Evolutionary conservation across 2,329 filamentous ascomycete species (phyloP), one percentile per base, ranked within the genome.

Genomic region (Coniochaeta hoffmannii): DNA sequence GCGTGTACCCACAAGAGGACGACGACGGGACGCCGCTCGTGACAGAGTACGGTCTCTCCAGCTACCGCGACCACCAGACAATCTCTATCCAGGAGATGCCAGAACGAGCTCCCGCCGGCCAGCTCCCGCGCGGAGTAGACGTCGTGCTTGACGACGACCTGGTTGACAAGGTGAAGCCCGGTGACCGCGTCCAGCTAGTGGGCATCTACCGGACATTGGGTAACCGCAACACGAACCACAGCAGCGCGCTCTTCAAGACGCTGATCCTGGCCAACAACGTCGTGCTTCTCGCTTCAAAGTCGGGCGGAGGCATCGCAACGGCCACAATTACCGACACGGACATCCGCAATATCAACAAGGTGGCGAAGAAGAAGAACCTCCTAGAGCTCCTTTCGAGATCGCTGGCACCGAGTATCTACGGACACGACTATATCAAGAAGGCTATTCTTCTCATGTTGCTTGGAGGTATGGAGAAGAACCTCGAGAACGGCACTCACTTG

Each of bases 31-130:
- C 97, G 67, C 88, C 93, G 3, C 79, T 99, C 19, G 83, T 90
- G 57, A 99, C 94, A 3, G 94, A 99, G 68, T 99, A 97, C 69
- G 94, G 94, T 24, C 93, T 95, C 74, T 95, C 88, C 69, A 94
- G 88, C 53, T 99, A 97, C 73, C 83, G 93, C 66, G 94, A 99
- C 69, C 94, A 99, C 68, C 94, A 99, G 71, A 96, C 90, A 15
- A 90, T 99, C 58, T 97, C 93, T 0, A 97, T 99, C 62, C 94
- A 99, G 73, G 94, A 99, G 76, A 99, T 99, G 94, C 94, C 94
- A 0, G 94, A 99, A 72, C 81, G 93, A 63, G 94, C 94, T 2
- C 94, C 94, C 54, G 93, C 94, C 57, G 94, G 94, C 54, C 94
- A 97, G 76, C 81, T 99, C 60, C 94, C 94, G 57, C 87, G 94